Base-by-base conservation (phyloP, 1,284 basidiomycete species). In the Cutaneotrichosporon dermatis region DNA sequence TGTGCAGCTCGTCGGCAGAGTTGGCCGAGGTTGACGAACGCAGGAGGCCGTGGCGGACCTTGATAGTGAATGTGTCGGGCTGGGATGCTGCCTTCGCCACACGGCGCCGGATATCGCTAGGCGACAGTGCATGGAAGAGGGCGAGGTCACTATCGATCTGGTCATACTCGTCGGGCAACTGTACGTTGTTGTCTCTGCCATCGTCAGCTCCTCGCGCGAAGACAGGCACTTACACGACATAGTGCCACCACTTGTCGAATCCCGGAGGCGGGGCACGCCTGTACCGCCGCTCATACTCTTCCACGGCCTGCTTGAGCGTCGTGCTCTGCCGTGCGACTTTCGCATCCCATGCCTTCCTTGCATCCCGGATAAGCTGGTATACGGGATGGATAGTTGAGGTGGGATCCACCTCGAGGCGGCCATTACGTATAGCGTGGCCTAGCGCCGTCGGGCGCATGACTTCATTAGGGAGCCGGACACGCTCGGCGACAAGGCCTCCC, bases 61-160 rank as follows among this genome's bases (percentile, higher is more conserved):
- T 59, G 48, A 73, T 36, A 2, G 60, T 61, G 56, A 63, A 73
- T 11, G 68, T 67, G 54, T 69, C 64, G 34, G 36, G 42, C 4
- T 48, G 37, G 2, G 7, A 4, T 16, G 41, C 36, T 6, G 61
- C 63, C 12, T 52, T 55, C 3, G 81, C 76, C 43, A 87, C 84
- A 54, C 83, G 80, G 64, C 83, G 81, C 55, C 83, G 84, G 53
- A 87, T 83, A 69, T 87, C 85, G 1, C 81, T 82, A 0, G 87
- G 81, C 41, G 81, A 81, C 2, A 76, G 52, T 1, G 70, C 73
- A 6, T 67, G 66, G 64, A 71, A 76, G 6, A 70, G 72, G 16
- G 59, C 56, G 3, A 78, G 63, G 58, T 76, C 75, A 15, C 39
- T 45, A 60, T 71, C 56, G 61, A 78, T 77, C 51, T 70, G 73